Base-by-base conservation (phyloP, 2,329 filamentous ascomycete species). In the Cladosporium cucumerinum region DNA sequence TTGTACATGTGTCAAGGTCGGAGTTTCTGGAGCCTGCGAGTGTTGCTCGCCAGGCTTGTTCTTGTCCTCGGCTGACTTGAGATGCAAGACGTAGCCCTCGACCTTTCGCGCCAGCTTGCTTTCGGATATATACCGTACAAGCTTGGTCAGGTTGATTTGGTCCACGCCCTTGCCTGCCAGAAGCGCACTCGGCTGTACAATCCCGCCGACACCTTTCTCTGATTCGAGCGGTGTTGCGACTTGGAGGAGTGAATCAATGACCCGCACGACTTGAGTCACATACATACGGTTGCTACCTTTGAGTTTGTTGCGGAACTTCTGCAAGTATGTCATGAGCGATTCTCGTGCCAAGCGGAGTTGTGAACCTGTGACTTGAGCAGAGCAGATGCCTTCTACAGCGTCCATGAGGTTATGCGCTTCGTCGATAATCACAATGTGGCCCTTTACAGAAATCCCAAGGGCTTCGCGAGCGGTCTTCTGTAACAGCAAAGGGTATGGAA, bases 361-460 rank as follows among this genome's bases (percentile, higher is more conserved):
- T 28, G 81, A 80, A 4, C 96, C 80, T 2, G 86, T 86, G 23
- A 98, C 84, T 39, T 90, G 87, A 0, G 92, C 87, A 0, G 93
- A 93, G 75, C 97, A 88, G 36, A 97, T 95, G 54, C 88, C 89
- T 18, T 92, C 86, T 54, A 99, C 92, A 0, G 94, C 93, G 75
- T 97, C 93, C 89, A 97, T 97, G 61, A 99, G 86, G 73, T 99
- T 99, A 75, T 99, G 95, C 0, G 95, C 95, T 80, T 99, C 95
- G 70, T 99, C 95, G 57, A 99, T 91, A 28, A 99, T 90, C n/a
- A 99, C 88, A 0, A 99, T 83, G 72, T 96, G 95, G 5, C 88
- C 87, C 71, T 96, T 93, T 10, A 99, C 78, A 26, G 90, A 94
- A 51, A 99, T 87, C 0, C 90, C 89, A 0, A 99, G 82, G 0